These are phyloP conservation scores for Allomyces javanicus DNA, from an alignment of 192 early-diverging fungal species.

Conservation along the genomic window DNA sequence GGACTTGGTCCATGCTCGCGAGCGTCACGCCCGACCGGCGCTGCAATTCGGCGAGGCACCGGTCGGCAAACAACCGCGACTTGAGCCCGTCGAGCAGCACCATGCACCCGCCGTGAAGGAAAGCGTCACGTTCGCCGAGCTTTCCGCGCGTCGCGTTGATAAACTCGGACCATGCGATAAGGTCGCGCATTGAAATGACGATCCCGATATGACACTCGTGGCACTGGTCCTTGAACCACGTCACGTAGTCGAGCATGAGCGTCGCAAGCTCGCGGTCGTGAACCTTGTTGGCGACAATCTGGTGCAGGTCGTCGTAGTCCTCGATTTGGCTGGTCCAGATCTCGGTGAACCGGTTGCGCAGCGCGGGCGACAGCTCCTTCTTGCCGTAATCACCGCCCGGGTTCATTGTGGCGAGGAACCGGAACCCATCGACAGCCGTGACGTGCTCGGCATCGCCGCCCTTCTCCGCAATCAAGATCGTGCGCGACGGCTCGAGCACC, in stretches of 20 bases:
- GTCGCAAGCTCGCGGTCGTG: background rate
- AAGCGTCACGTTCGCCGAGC: constrained; percentile 27
- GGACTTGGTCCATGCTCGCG: background rate
- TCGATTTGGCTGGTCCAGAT: constrained; percentile 85
- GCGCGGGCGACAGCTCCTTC: constrained; percentile 89
- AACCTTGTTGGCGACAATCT: constrained; percentile 17
- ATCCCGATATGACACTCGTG: background rate
- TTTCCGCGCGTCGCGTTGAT: constrained; percentile 29
- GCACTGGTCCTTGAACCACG: background rate
- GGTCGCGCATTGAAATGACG: constrained; percentile 45
- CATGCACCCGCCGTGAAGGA: constrained; percentile 76
- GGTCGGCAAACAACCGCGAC: background rate
- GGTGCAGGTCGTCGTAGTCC: constrained; percentile 49
- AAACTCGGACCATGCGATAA: constrained; percentile 82
- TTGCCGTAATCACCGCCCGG: constrained; percentile 98
- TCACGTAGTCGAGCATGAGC: background rate
- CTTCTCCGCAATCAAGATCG: constrained; percentile 79
- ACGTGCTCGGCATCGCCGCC: constrained; percentile 39
- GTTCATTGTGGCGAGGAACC: constrained; percentile 97
- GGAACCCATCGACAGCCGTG: constrained; percentile 50
- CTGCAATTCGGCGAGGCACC: background rate
- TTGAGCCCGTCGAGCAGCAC: constrained; percentile 71
- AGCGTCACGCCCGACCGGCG: background rate
- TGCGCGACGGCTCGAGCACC: constrained; percentile 70
- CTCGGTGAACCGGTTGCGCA: constrained; percentile 95